Base-by-base conservation (phyloP, 1,139 yeast species). In the Wickerhamomyces sp. region DNA sequence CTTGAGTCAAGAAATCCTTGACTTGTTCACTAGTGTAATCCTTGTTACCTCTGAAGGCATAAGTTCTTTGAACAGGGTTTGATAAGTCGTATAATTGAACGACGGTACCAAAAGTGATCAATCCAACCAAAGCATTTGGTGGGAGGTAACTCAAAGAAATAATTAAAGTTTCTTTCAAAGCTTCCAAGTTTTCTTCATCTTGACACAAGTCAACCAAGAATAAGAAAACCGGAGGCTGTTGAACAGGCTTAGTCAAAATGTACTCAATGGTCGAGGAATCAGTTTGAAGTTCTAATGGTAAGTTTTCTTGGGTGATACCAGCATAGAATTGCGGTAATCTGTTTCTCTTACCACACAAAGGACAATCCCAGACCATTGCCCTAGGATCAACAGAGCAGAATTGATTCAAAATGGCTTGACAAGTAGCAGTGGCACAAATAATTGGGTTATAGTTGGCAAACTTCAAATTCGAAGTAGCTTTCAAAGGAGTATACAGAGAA, bases 171-270 rank as follows among this genome's bases (percentile, higher is more conserved):
- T 89, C 96, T 61, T 88, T 88, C 62, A 92, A 74, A 10, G 97
- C 92, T 60, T 82, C 79, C 58, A 92, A 72, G 62, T 89, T 92
- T 56, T 92, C 98, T 42, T 81, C 88, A 57, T 94, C 97, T 63
- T 94, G 96, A 60, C 98, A 92, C 48, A 90, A 71, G 63, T 92
- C 99, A 52, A 92, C 81, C 27, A 89, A 94, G 60, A 88, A 88
- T 49, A 89, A 68, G 62, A 90, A 92, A 46, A 90, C 78, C n/a
- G 98, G 98, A 14, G 97, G 96, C 44, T 79, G 77, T 54, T 80
- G 87, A 17, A 85, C 94, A 4, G 97, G 96, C 59, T 95, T 80
- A 25, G 87, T 77, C 34, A 94, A 76, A 46, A 90, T 80, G 61
- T 94, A 92, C 67, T 92, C 99, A 47, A 90, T 83, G 17, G 97